Base-by-base conservation (phyloP, 768 basidiomycete species). In the Boletus tomentosulus region DNA sequence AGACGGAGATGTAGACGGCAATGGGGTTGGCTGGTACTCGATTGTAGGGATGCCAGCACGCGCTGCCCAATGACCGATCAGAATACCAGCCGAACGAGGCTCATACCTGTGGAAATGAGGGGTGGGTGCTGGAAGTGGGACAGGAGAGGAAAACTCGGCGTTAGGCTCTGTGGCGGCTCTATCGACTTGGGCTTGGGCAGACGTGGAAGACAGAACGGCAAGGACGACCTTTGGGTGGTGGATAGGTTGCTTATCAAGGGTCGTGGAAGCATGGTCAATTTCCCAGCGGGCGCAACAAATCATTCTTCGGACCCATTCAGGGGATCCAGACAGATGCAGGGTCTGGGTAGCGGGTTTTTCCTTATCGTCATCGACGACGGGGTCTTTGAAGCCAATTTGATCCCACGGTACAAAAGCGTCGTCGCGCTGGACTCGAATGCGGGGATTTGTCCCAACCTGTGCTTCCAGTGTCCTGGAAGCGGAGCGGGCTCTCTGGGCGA, bases 381-480 rank as follows among this genome's bases (percentile, higher is more conserved):
- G 65, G 34, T 79, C 76, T 43, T 68, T 72, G 71, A 87, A 83
- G 3, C 71, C 58, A 53, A 92, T 86, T 52, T 75, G 70, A 68
- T 92, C 89, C 90, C 90, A 93, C 27, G 80, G 81, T 30, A 91
- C 84, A 66, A 85, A 92, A 1, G 88, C 91, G 42, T 89, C 84
- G 61, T 92, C 90, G 28, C 82, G 78, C 69, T 92, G 91, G 16
- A 92, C 88, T 9, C 84, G 78, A 50, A 92, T 89, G 56, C 89
- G 85, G 4, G 85, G 79, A 63, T 92, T 92, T 24, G 82, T 78
- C 31, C 91, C 91, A 37, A 93, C 89, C 69, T 91, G 87, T 1
- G 86, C 84, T 68, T 97, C 94, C 41, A 97, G 79, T 49, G 92
- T 85, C 24, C 94, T 86, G 11, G 93, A 92, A 12, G 93, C 94